Evolutionary conservation across 1,284 basidiomycete genomes (phyloP).

Genomic region (Heterobasidion irregulare): DNA sequence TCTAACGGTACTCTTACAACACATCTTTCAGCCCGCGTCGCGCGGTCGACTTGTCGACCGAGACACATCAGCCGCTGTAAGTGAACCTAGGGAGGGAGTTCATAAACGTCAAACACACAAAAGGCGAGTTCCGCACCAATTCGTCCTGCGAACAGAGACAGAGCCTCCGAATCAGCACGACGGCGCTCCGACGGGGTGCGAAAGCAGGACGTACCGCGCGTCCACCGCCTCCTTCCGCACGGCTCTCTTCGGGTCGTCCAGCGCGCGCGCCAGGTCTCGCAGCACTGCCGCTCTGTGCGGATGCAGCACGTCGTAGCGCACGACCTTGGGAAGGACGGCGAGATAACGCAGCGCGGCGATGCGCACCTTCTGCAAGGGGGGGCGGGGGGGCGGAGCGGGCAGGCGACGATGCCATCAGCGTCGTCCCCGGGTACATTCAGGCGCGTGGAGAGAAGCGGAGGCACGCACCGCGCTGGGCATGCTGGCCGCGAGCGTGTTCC

Average conservation of each 20-base stretch:
- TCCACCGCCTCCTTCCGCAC: constrained; percentile 86
- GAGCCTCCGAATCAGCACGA: background rate
- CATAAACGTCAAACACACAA: background rate
- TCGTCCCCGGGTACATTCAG: background rate
- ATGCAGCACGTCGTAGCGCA: constrained; percentile 76
- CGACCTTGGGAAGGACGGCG: constrained; percentile 59
- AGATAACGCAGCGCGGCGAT: constrained; percentile 72
- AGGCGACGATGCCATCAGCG: background rate
- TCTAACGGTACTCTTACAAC: too few species aligned
- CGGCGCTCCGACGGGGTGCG: too few species aligned
- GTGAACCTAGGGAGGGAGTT: background rate
- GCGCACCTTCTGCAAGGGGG: constrained; percentile 68
- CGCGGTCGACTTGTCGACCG: too few species aligned
- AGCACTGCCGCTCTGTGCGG: constrained; percentile 68
- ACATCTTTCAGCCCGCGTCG: too few species aligned
- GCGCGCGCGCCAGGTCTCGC: constrained; percentile 58
- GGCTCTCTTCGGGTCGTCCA: constrained; percentile 79
- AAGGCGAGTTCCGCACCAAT: background rate
- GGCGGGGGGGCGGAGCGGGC: background rate
- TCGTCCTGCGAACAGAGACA: background rate
- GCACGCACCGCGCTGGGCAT: constrained; percentile 48
- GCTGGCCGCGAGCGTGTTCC: constrained; percentile 39
- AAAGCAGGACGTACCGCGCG: constrained; percentile 46
- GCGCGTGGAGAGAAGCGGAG: background rate
- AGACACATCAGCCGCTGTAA: background rate